Conservation (phyloP, 495 filamentous ascomycete species). For the Niebla homalea region DNA sequence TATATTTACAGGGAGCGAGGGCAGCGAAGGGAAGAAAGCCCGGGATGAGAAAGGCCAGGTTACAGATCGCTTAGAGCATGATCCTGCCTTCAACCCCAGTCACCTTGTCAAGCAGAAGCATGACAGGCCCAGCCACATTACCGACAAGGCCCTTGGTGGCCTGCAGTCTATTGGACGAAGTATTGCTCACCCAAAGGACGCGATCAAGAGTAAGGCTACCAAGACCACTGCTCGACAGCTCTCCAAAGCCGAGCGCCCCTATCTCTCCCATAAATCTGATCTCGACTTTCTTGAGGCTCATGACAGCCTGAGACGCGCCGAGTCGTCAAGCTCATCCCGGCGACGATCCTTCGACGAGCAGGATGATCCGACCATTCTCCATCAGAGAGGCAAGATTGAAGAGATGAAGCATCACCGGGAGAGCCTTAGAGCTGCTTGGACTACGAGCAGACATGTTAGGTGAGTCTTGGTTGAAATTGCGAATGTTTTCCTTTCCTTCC, state of each 20-base stretch:
- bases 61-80: constrained; percentile 7
- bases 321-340: constrained; percentile 10
- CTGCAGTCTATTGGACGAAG: constrained; percentile 15
- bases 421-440: constrained; percentile 27
- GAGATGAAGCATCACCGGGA: constrained; percentile 24
- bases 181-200: constrained; percentile 23
- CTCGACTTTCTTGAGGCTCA: constrained; percentile 28
- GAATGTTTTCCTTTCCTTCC: too few relatives aligned
- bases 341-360: constrained; percentile 9
- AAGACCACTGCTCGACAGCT: constrained; percentile 20
- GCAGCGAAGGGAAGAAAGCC: not conserved
- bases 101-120: constrained; percentile 6
- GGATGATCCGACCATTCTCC: constrained; percentile 1
- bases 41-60: not conserved
- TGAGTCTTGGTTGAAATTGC: too few relatives aligned
- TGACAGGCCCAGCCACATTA: constrained; percentile 2
- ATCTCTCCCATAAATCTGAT: constrained; percentile 24
- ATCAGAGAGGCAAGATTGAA: constrained; percentile 16
- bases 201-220: constrained; percentile 20
- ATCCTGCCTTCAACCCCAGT: constrained; percentile 20
- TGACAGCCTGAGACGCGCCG: constrained; percentile 18
- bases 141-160: constrained; percentile 7
- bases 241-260: constrained; percentile 24
- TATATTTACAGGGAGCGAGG: not conserved
- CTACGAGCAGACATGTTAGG: constrained; percentile 29